These are phyloP conservation scores for Saccharomycopsis sp. DNA, from an alignment of 805 yeast species.

Conservation along the genomic window DNA sequence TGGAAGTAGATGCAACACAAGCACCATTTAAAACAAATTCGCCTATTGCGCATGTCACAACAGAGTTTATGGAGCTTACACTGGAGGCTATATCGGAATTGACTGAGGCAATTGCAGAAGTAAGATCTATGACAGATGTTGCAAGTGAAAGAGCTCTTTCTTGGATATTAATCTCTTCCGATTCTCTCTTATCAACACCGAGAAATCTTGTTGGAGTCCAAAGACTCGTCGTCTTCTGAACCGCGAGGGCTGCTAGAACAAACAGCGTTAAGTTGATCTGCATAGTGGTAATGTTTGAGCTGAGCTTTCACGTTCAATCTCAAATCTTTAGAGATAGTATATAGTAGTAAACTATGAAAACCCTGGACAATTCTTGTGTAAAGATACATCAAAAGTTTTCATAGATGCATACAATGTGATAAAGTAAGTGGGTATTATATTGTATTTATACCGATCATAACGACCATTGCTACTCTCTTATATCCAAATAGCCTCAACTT, in stretches of 20 bases:
- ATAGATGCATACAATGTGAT: background rate
- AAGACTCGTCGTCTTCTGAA: background rate
- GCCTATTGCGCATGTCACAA: background rate
- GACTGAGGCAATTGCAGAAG: no score
- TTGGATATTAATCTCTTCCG: background rate
- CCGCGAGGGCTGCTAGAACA: background rate
- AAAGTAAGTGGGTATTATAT: background rate
- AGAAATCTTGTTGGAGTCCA: background rate
- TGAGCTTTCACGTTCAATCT: no score
- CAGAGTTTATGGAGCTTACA: background rate
- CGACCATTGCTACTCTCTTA: background rate
- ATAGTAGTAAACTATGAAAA: no score
- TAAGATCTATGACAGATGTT: no score
- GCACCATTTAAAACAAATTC: background rate
- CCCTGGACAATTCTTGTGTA: background rate
- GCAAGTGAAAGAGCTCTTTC: background rate
- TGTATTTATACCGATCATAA: background rate
- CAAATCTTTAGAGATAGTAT: no score
- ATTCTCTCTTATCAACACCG: background rate
- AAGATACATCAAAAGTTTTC: background rate
- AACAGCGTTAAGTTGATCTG: background rate
- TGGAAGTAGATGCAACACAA: background rate
- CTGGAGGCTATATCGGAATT: no score
- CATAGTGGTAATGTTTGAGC: background rate
- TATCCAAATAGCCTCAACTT: background rate